These are phyloP conservation scores for Penicillium coffeae DNA, from an alignment of 495 filamentous ascomycete genomes.

Conservation along the genomic window DNA sequence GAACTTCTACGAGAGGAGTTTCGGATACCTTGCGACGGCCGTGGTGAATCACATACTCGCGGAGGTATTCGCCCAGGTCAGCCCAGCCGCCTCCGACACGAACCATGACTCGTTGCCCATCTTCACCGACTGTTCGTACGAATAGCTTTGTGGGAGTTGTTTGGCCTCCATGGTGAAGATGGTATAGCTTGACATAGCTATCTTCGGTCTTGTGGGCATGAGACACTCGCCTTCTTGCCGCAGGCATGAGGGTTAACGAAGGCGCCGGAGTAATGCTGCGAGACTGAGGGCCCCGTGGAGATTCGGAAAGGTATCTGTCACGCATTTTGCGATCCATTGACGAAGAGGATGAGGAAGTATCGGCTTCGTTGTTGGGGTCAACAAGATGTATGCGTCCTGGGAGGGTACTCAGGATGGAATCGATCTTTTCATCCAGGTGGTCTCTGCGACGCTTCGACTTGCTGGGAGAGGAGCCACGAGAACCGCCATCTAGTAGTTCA, in stretches of 20 bases:
- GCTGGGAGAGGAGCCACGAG: conserved; percentile 30
- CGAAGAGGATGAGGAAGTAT: conserved; percentile 32
- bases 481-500: conserved; percentile 15
- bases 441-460: conserved; percentile 53
- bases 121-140: conserved; percentile 84
- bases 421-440: conserved; percentile 80
- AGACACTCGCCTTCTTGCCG: conserved; percentile 36
- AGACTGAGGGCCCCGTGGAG: conserved; percentile 31
- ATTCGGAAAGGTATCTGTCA: conserved; percentile 32
- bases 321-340: conserved; percentile 35
- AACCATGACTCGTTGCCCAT: conserved; percentile 93
- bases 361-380: conserved; percentile 28
- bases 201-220: conserved; percentile 38
- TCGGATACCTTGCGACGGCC: conserved; percentile 49
- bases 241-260: conserved; percentile 67
- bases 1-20: conserved; percentile 41
- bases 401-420: conserved; percentile 73
- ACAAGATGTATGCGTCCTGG: conserved; percentile 73
- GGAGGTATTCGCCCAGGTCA: conserved; percentile 90
- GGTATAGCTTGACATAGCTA: conserved; percentile 81
- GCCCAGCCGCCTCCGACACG: conserved; percentile 96
- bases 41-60: conserved; percentile 88
- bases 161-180: conserved; percentile 79
- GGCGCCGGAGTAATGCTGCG: conserved; percentile 56
- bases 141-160: conserved; percentile 88